phyloP scores from a whole-genome alignment of 1,284 basidiomycete genomes.

The Naganishia sp. region DNA sequence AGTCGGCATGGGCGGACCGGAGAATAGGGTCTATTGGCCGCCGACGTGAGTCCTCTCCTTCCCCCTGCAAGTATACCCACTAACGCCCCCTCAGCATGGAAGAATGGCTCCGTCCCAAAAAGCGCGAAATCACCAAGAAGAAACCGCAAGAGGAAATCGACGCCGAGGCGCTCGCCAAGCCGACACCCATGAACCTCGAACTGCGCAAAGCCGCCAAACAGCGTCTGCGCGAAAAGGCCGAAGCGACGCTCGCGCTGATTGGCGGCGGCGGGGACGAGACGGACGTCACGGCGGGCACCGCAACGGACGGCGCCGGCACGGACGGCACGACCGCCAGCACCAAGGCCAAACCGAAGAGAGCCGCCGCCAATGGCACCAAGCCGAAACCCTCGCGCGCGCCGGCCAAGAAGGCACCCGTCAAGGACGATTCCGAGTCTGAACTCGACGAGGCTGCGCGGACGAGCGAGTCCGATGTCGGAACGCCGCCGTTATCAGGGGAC shows the following conservation, averaged over 20 bases:
- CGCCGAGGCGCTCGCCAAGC: slow-evolving; percentile 27
- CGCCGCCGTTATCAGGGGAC: background rate
- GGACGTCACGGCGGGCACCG: slow-evolving; percentile 6
- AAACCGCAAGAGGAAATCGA: slow-evolving; percentile 21
- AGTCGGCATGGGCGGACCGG: slow-evolving; percentile 32
- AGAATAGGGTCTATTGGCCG: slow-evolving; percentile 34
- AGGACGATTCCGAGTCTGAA: slow-evolving; percentile 13
- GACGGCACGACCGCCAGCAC: slow-evolving; percentile 9
- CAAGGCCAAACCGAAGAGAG: slow-evolving; percentile 2
- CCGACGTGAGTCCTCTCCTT: slow-evolving; percentile 20
- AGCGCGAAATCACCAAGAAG: slow-evolving; percentile 34
- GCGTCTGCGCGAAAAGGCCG: slow-evolving; percentile 13
- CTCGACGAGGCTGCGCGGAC: slow-evolving; percentile 6
- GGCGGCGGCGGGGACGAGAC: slow-evolving; percentile 9
- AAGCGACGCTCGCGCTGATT: slow-evolving; percentile 5
- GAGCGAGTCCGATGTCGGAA: slow-evolving; percentile 1
- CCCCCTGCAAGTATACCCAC: background rate
- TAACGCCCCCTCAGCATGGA: slow-evolving; percentile 27
- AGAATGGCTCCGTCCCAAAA: slow-evolving; percentile 34
- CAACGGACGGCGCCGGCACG: slow-evolving; percentile 11
- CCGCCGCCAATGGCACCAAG: slow-evolving; percentile 4
- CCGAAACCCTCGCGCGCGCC: slow-evolving; percentile 2
- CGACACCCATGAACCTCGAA: slow-evolving; percentile 34
- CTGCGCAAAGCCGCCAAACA: slow-evolving; percentile 28
- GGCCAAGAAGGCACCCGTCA: slow-evolving; percentile 11